Evolutionary conservation across 2,329 filamentous ascomycete genomes (phyloP).

Genomic region (Colletotrichum melonis): DNA sequence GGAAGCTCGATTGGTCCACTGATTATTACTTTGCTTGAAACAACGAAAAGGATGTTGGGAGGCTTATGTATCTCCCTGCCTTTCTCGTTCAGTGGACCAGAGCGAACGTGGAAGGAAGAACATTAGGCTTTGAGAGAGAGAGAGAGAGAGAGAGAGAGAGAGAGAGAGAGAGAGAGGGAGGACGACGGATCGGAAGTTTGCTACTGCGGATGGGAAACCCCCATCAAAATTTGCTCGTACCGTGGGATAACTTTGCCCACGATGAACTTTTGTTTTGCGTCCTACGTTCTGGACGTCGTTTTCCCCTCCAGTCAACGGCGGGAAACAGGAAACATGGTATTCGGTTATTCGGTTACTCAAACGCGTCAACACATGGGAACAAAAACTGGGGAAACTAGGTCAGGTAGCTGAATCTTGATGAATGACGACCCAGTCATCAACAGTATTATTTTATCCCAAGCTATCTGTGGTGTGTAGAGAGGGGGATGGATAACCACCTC

Average conservation of each 20-base stretch:
- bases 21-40: neutral
- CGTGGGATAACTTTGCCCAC: neutral
- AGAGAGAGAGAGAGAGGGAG: neutral
- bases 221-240: neutral
- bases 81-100: neutral
- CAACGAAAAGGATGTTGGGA: neutral
- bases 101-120: neutral
- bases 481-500: neutral
- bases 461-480: neutral
- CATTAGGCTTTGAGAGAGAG: neutral
- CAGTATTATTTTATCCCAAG: slow-evolving; percentile 17
- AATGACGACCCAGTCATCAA: slow-evolving; percentile 25
- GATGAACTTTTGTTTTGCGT: neutral
- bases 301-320: neutral
- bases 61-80: neutral
- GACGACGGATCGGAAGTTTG: neutral
- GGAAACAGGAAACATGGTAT: neutral
- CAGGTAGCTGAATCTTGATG: slow-evolving; percentile 15
- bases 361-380: neutral
- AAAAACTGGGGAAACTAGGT: neutral
- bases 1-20: neutral
- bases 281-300: neutral
- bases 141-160: neutral
- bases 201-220: neutral
- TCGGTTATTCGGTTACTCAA: neutral